Conservation (phyloP, 73 alveolate species). For the Breviolum minutum region DNA sequence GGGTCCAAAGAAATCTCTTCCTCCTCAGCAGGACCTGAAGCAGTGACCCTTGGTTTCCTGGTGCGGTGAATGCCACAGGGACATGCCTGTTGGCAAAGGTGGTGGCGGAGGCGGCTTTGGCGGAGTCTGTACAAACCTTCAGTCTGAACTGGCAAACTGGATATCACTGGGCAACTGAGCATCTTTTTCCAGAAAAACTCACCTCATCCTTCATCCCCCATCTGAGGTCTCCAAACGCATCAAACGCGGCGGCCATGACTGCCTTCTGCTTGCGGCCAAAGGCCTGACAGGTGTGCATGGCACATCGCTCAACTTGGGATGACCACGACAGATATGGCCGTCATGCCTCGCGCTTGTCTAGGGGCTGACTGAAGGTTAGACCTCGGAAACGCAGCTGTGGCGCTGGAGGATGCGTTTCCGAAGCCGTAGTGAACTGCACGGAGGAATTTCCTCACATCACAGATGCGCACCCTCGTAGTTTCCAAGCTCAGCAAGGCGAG, state of each 20-base stretch:
- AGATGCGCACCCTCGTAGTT: slow-evolving; percentile 49
- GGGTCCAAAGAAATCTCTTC: slow-evolving; percentile 55
- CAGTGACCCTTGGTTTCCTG: background rate
- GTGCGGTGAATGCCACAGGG: background rate
- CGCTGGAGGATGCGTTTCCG: background rate
- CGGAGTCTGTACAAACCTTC: slow-evolving; percentile 21
- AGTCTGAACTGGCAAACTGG: background rate
- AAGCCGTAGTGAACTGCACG: background rate
- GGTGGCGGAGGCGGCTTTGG: slow-evolving; percentile 67
- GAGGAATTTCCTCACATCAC: background rate
- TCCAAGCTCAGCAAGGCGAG: slow-evolving; percentile 73
- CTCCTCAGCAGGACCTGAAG: background rate
- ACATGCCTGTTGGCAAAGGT: slow-evolving; percentile 15
- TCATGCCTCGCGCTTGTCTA: slow-evolving; percentile 57
- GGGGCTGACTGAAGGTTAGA: slow-evolving; percentile 82
- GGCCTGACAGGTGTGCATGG: background rate
- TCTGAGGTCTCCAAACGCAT: slow-evolving; percentile 13
- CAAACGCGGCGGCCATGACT: slow-evolving; percentile 92
- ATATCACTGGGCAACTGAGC: background rate
- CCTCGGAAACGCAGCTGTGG: background rate
- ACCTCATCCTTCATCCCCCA: background rate
- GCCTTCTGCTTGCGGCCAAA: slow-evolving; percentile 92
- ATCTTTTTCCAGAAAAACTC: background rate
- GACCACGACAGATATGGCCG: background rate
- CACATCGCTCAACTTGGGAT: background rate